These are phyloP conservation scores for Lecanicillium sp. DNA, from an alignment of 2,329 filamentous ascomycete species.

Conservation along the genomic window DNA sequence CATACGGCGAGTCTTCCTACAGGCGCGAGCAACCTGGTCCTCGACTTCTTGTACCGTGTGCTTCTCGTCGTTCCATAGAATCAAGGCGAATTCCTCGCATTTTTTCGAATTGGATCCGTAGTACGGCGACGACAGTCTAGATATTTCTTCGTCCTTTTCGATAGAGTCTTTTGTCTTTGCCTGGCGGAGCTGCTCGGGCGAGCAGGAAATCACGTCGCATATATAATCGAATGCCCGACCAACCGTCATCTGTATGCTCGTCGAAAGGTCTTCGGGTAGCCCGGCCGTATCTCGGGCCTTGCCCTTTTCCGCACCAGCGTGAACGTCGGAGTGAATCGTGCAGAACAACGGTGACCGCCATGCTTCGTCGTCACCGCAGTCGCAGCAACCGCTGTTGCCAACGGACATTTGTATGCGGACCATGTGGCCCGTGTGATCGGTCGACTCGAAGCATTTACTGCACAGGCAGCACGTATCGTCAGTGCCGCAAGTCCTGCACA, in stretches of 20 bases:
- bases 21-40: slow-evolving; percentile 85
- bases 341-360: slow-evolving; percentile 86
- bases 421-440: slow-evolving; percentile 88
- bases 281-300: slow-evolving; percentile 51
- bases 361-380: slow-evolving; percentile 92
- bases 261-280: slow-evolving; percentile 67
- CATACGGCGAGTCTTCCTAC: slow-evolving; percentile 61
- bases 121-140: slow-evolving; percentile 60
- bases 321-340: slow-evolving; percentile 73
- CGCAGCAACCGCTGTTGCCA: slow-evolving; percentile 92
- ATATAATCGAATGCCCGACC: slow-evolving; percentile 84
- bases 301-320: slow-evolving; percentile 46
- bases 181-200: slow-evolving; percentile 86
- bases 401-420: slow-evolving; percentile 82
- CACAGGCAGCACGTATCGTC: slow-evolving; percentile 96
- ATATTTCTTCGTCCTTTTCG: slow-evolving; percentile 69
- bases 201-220: slow-evolving; percentile 96
- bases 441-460: slow-evolving; percentile 88
- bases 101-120: slow-evolving; percentile 54
- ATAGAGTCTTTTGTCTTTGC: slow-evolving; percentile 79
- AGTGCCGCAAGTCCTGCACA: slow-evolving; percentile 86
- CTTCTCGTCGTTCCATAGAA: slow-evolving; percentile 98
- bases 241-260: slow-evolving; percentile 79
- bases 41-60: slow-evolving; percentile 89
- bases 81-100: slow-evolving; percentile 64